A percentile compares a stretch with the other conserved stretches of the same genome.
Conservation (phyloP, 768 basidiomycete species). For the Boletellus ananiceps region DNA sequence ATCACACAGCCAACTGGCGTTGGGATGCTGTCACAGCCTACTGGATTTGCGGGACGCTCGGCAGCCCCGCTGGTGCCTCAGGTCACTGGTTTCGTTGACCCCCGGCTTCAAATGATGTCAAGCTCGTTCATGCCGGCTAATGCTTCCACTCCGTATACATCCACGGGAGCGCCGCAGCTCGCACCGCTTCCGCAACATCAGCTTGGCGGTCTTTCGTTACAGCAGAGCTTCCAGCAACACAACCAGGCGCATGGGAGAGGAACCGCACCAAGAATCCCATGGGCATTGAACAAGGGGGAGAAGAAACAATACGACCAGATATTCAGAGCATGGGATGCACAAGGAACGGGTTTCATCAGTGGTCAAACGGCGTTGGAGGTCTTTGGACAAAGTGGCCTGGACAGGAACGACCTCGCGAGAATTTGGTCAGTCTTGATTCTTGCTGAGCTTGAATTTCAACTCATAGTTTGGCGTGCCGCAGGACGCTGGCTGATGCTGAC, state of each 20-base stretch:
- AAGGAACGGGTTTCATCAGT: constrained; percentile 76
- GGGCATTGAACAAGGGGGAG: constrained; percentile 84
- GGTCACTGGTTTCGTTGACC: constrained; percentile 77
- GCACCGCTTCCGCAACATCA: constrained; percentile 51
- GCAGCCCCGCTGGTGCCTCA: constrained; percentile 59
- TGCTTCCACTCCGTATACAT: constrained; percentile 51
- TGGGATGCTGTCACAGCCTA: constrained; percentile 26
- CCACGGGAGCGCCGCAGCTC: constrained; percentile 63
- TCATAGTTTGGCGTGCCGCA: constrained; percentile 26
- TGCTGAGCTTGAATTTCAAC: background rate
- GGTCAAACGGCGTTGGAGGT: constrained; percentile 86
- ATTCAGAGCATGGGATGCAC: constrained; percentile 93
- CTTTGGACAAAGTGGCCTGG: constrained; percentile 89
- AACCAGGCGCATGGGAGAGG: constrained; percentile 71
- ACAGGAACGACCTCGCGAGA: constrained; percentile 84
- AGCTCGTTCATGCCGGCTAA: constrained; percentile 86
- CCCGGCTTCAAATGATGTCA: constrained; percentile 84
- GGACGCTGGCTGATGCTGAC: constrained; percentile 89
- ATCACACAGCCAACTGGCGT: constrained; percentile 21
- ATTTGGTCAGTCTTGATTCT: constrained; percentile 68
- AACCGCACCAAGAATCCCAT: constrained; percentile 66
- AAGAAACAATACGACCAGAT: constrained; percentile 97
- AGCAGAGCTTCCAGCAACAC: constrained; percentile 85
- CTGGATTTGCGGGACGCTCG: constrained; percentile 48
- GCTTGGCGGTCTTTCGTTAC: constrained; percentile 51